Conservation (phyloP, 2,329 filamentous ascomycete genomes). For the Aplosporella prunicola region DNA sequence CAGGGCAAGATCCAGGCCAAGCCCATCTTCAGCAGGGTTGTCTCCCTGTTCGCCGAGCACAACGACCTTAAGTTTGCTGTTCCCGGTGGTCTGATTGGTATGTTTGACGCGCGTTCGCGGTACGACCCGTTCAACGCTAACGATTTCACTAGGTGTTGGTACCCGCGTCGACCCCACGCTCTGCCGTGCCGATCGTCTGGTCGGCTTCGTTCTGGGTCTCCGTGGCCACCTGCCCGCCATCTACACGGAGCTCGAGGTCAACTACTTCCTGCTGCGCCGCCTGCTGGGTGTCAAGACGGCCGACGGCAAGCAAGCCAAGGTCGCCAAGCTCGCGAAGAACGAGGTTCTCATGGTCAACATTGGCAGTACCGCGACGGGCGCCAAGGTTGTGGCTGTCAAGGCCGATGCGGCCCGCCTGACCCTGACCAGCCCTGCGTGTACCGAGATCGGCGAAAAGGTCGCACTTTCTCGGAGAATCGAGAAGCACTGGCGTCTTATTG, state of each 20-base stretch:
- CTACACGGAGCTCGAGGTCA: constrained; percentile 97
- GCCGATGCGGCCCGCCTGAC: constrained; percentile 94
- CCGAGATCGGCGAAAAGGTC: constrained; percentile 96
- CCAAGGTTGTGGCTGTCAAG: constrained; percentile 94
- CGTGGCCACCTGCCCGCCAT: constrained; percentile 91
- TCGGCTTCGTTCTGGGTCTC: constrained; percentile 93
- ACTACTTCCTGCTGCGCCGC: constrained; percentile 95
- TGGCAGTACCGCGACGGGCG: constrained; percentile 91
- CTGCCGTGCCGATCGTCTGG: constrained; percentile 96
- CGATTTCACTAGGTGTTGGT: constrained; percentile 57
- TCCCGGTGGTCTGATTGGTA: constrained; percentile 83
- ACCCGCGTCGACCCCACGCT: constrained; percentile 95
- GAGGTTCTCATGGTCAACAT: constrained; percentile 99
- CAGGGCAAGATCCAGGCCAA: constrained; percentile 91
- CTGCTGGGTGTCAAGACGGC: constrained; percentile 94
- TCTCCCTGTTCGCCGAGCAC: constrained; percentile 92
- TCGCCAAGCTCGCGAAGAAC: constrained; percentile 95
- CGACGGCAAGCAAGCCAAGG: constrained; percentile 98
- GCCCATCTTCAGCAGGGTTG: constrained; percentile 90
- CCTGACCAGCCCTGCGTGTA: constrained; percentile 89
- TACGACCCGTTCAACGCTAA: not conserved
- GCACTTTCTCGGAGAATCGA: constrained; percentile 93
- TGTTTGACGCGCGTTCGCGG: constrained; percentile 7
- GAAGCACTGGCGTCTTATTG: constrained; percentile 77
- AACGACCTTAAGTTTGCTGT: constrained; percentile 98